Base-by-base conservation (phyloP, 2,329 filamentous ascomycete genomes). In the Tolypocladium tundrense region DNA sequence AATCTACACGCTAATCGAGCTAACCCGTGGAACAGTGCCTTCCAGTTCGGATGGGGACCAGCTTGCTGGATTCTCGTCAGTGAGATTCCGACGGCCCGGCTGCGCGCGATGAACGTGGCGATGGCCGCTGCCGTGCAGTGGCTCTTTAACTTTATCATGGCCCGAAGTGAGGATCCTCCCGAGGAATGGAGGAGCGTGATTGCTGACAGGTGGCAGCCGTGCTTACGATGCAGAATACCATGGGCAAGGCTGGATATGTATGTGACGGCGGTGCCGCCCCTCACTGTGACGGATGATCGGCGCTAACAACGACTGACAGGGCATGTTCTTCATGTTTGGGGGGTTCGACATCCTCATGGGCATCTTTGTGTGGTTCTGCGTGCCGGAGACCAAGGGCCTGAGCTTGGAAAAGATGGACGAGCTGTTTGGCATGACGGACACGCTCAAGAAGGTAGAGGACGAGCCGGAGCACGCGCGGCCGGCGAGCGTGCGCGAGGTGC, bases 121-220 rank as follows among this genome's bases (percentile, higher is more conserved):
- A 76, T 90, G 53, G 86, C 80, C 0, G 86, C 87, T 0, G 84
- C 83, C 1, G 88, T 84, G 0, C 86, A 90, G 65, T 88, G 86
- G 86, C 70, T 90, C 5, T 89, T 90, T 70, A 90, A 90, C 67
- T 88, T 90, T 60, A 81, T 88, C 11, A 84, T 90, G 58, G 86
- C 87, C 1, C 75, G 84, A 58, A 84, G 69, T 71, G 62, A 64
- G 69, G 65, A 33, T 31, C 33, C 31, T 42, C 2, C 5, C 27
- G 8, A 24, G 6, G 16, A 50, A 3, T 39, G 42, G 4, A 54
- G 60, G 31, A 57, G 51, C 11, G 50, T 58, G 39, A 56, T 31
- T 35, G 35, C 27, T 24, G 48, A 52, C 31, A 8, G 33, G 48
- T n/a, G 41, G 45, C 45, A 72, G 70, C 84, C 40, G 85, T 86